Evolutionary conservation across 495 filamentous ascomycete genomes (phyloP), one percentile per base, ranked within the genome.

Genomic region (Daldinia caldariorum): DNA sequence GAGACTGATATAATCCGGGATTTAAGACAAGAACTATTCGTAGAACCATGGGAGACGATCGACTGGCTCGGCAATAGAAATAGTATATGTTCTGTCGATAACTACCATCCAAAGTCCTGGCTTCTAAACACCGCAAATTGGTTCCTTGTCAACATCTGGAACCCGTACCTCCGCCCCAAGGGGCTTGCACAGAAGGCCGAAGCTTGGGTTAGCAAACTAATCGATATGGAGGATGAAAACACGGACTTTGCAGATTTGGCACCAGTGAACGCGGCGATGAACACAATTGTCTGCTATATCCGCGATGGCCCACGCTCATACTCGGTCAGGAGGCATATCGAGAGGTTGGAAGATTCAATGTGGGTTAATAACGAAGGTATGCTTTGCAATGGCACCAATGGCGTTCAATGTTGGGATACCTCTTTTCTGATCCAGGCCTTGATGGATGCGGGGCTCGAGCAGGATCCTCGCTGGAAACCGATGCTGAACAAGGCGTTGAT

Each of bases 341-440:
- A 98, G 69, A 87, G 92, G 14, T 77, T 95, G 22, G 81, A 91
- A 41, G 96, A 99, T 69, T 95, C 91, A 66, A 82, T 98, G 66
- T 99, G 96, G 96, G 82, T 98, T 61, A 97, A 94, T 43, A 66
- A 86, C 43, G 95, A 97, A 77, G 95, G 95, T 29, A 93, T 99
- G 91, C 83, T 97, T 18, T 89, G 89, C 78, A 97, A 97, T 77
- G 95, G 95, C 37, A 99, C 95, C 37, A 97, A 99, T 73, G 95
- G 95, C 14, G 93, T 97, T 13, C 95, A 99, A 79, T 90, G 88
- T 47, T 99, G 95, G 95, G 95, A 99, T 75, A 99, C 95, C 0
- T 85, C 92, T 0, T 97, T 97, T 74, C 79, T 90, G 43, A 93
- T 97, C 22, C 94, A 97, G 76, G 89, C 90, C 8, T 85, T 92